Evolutionary conservation across 345 rosid genomes (phyloP).

Genomic region (Moringa oleifera): DNA sequence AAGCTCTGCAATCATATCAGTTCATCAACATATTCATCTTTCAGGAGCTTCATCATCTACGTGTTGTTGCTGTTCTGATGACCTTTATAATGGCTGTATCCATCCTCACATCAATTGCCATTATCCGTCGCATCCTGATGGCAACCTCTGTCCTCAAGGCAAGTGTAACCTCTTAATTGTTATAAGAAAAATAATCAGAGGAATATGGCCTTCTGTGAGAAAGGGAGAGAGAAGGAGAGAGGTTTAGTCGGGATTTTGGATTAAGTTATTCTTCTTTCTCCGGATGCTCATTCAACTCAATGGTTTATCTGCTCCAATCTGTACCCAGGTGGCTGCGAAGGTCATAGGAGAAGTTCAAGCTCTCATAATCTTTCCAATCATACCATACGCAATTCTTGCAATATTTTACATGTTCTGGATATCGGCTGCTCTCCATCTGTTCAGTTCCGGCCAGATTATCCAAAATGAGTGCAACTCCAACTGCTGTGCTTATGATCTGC

Average conservation of each 20-base stretch:
- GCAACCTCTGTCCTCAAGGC: constrained; percentile 97
- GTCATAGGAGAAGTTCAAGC: constrained; percentile 97
- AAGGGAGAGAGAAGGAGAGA: too few species aligned
- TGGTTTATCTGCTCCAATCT: constrained; percentile 7
- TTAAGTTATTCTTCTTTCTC: neutral
- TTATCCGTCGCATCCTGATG: constrained; percentile 88
- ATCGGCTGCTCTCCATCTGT: constrained; percentile 80
- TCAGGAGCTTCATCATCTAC: constrained; percentile 84
- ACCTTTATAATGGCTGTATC: constrained; percentile 69
- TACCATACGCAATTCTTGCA: constrained; percentile 72
- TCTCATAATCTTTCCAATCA: constrained; percentile 75
- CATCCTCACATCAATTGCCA: constrained; percentile 84
- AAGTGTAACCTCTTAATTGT: constrained; percentile 21
- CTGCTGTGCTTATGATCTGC: constrained; percentile 90
- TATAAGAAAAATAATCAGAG: neutral
- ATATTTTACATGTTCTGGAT: constrained; percentile 95
- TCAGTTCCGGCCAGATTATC: constrained; percentile 84
- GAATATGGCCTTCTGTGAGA: neutral
- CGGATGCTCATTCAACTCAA: neutral
- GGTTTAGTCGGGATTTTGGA: too few species aligned
- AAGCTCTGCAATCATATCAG: neutral
- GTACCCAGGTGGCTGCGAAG: constrained; percentile 92
- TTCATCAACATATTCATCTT: constrained; percentile 20
- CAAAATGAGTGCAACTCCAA: constrained; percentile 78
- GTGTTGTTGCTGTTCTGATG: constrained; percentile 68